Percentiles rank a stretch among this genome's conserved stretches.
phyloP scores from a whole-genome alignment of 2,329 filamentous ascomycete species.

The Penicillium olsonii region DNA sequence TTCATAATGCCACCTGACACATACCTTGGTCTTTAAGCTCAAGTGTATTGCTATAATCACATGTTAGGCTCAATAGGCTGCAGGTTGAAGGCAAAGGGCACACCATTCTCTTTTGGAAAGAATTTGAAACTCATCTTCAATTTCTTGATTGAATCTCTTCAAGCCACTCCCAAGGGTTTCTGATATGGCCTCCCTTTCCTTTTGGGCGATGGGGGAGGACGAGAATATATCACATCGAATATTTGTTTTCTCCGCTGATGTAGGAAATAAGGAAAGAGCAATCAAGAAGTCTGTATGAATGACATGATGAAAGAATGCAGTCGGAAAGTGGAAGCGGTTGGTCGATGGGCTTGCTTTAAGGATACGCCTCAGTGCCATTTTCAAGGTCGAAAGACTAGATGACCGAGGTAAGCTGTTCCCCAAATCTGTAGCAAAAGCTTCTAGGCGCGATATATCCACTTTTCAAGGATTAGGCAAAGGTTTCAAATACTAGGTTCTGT shows the following conservation, averaged over 20 bases:
- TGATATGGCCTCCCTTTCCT: background rate
- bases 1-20: too few relatives aligned
- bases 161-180: constrained; percentile 4
- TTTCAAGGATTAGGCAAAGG: background rate
- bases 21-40: constrained; percentile 1
- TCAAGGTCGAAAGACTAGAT: background rate
- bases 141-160: background rate
- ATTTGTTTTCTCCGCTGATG: constrained; percentile 25
- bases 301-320: constrained; percentile 24
- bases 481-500: background rate
- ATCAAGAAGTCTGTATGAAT: constrained; percentile 21
- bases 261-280: constrained; percentile 29
- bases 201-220: background rate
- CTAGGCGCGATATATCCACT: constrained; percentile 9
- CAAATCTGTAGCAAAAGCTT: background rate
- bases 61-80: too few relatives aligned
- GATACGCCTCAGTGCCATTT: constrained; percentile 6
- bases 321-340: constrained; percentile 23
- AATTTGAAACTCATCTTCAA: constrained; percentile 21
- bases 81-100: background rate
- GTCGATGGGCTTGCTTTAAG: background rate
- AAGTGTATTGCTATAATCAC: too few relatives aligned
- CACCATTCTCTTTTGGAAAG: constrained; percentile 3
- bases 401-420: constrained; percentile 5
- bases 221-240: constrained; percentile 36